These are phyloP conservation scores for Amanita pallidorosea DNA, from an alignment of 768 basidiomycete genomes.

Conservation along the genomic window DNA sequence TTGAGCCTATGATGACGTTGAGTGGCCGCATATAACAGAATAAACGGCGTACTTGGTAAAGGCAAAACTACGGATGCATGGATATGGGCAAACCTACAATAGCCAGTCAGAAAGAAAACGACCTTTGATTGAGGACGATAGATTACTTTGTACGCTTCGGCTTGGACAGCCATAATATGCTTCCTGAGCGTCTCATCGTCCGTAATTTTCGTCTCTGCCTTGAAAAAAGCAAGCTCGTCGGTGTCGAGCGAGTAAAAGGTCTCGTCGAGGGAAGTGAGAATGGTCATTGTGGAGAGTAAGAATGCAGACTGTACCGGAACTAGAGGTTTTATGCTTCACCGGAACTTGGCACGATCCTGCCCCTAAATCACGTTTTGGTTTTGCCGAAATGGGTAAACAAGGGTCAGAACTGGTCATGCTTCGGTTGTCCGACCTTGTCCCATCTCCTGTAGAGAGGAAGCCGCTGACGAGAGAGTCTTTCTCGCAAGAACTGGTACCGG, in stretches of 20 bases:
- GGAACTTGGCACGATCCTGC: background rate
- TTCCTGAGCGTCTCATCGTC: constrained; percentile 26
- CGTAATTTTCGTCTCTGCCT: constrained; percentile 22
- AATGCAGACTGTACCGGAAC: background rate
- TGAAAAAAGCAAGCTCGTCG: constrained; percentile 24
- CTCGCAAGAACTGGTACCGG: constrained; percentile 27
- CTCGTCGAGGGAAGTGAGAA: constrained; percentile 11
- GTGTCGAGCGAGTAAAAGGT: constrained; percentile 14
- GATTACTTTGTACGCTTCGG: constrained; percentile 19
- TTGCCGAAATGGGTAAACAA: background rate
- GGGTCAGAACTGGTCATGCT: background rate
- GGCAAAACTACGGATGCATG: constrained; percentile 24
- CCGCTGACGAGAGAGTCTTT: constrained; percentile 24
- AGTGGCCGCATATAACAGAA: background rate
- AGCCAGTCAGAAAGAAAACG: background rate
- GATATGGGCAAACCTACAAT: constrained; percentile 23
- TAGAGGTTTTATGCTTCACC: background rate
- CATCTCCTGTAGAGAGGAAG: constrained; percentile 17
- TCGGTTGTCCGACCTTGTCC: background rate
- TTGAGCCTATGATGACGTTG: constrained; percentile 13
- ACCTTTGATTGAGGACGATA: background rate
- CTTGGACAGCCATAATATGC: constrained; percentile 28
- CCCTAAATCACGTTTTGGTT: background rate
- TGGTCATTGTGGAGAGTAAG: background rate
- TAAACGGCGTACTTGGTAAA: constrained; percentile 19